Percentiles rank a stretch among this genome's conserved stretches.
Conservation (phyloP, 2,329 filamentous ascomycete genomes). For the Paecilomyces formosus region DNA sequence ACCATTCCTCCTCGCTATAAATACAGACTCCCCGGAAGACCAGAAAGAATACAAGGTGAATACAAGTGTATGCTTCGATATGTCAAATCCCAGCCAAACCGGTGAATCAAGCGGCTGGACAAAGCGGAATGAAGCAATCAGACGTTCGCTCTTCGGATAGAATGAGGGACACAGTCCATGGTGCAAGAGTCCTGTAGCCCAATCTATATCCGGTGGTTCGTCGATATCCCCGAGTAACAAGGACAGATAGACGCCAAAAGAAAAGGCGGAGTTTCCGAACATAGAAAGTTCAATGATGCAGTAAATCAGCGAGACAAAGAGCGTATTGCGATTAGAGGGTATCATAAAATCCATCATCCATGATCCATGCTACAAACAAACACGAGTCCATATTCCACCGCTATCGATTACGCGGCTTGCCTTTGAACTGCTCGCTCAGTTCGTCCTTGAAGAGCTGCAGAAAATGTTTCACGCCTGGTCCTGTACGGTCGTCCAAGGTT, state of each 20-base stretch:
- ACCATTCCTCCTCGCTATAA: too few relatives aligned
- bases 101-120: conserved; percentile 6
- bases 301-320: neutral
- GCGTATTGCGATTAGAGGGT: conserved; percentile 10
- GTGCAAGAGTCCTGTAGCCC: conserved; percentile 12
- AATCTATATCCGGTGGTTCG: conserved; percentile 13
- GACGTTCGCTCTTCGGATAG: conserved; percentile 15
- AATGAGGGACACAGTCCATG: conserved; percentile 17
- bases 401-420: conserved; percentile 23
- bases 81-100: conserved; percentile 10
- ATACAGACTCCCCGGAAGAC: too few relatives aligned
- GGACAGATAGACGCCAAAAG: neutral
- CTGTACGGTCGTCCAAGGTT: conserved; percentile 9
- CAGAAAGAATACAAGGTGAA: neutral
- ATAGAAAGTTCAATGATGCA: neutral
- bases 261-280: neutral
- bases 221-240: neutral
- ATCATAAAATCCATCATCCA: conserved; percentile 8
- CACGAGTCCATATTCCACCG: conserved; percentile 6
- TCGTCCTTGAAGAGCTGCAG: conserved; percentile 35
- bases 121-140: conserved; percentile 14
- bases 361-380: neutral
- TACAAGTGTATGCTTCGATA: conserved; percentile 10
- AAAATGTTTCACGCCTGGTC: conserved; percentile 23
- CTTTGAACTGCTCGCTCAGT: conserved; percentile 34